Conservation (phyloP, 1,284 basidiomycete species). For the Paramarasmius palmivorus region DNA sequence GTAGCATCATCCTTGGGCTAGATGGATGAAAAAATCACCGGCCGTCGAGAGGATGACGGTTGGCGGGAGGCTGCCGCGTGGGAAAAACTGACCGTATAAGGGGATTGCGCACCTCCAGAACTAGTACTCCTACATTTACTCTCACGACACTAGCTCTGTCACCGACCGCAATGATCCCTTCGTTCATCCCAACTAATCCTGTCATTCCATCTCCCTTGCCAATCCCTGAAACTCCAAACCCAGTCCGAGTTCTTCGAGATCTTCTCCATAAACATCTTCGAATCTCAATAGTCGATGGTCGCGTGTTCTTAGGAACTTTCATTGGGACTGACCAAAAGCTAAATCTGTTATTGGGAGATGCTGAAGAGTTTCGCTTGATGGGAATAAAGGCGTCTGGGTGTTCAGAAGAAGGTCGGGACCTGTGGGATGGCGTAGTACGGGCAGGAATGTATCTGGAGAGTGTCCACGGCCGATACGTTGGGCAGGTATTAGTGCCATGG, state of each 20-base stretch:
- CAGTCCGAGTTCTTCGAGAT: not conserved
- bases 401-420: not conserved
- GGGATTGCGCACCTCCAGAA: too few relatives aligned
- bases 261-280: not conserved
- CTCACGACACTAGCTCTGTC: too few relatives aligned
- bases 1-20: too few relatives aligned
- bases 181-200: too few relatives aligned
- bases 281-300: not conserved
- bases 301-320: not conserved
- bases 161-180: too few relatives aligned
- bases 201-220: too few relatives aligned
- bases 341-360: not conserved
- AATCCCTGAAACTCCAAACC: too few relatives aligned
- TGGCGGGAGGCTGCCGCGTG: too few relatives aligned
- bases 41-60: too few relatives aligned
- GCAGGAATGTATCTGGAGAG: not conserved
- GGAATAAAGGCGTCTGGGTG: not conserved
- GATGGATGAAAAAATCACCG: too few relatives aligned
- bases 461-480: not conserved
- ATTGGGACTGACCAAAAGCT: not conserved
- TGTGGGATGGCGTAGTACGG: not conserved
- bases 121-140: too few relatives aligned
- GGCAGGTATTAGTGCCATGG: not conserved
- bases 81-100: too few relatives aligned
- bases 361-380: not conserved